Evolutionary conservation across 164 flowering plant genomes (phyloP), one percentile per base, ranked within the genome.

Genomic region (Malania oleifera): DNA sequence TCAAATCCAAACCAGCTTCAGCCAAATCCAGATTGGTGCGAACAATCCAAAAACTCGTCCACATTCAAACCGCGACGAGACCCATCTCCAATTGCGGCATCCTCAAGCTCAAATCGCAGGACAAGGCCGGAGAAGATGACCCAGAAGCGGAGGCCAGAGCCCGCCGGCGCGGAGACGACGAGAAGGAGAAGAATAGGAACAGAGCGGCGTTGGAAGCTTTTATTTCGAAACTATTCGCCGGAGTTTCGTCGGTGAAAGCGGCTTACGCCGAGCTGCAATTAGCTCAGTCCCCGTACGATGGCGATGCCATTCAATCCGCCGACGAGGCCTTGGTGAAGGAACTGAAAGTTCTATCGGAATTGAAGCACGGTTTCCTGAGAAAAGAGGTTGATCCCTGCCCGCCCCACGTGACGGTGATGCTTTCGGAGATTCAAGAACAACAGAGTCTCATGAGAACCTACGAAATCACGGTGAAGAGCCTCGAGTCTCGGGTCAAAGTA

Each of bases 241-340:
- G 78, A 14, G 41, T 81, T 40, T 85, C 96, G 0, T 65, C 95
- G 5, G 73, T 87, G 39, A 92, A 92, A 68, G 98, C 96, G 18
- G 85, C 91, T n/a, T 92, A 92, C 53, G 96, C 96, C 0, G 88
- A 92, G 89, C 80, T 92, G 0, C 98, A 92, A 57, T 60, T 70
- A 47, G 91, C 91, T 25, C 98, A 92, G 78, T 72, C 71, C 25
- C 98, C 98, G 6, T 92, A 89, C 73, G 72, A 82, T 57, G 57
- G 67, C 28, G 80, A 73, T 0, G 84, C 81, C 4, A 80, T 92
- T 38, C 96, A 84, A 34, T 54, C 66, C 0, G 86, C 89, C 0
- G 98, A 92, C 54, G 80, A 81, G 53, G 72, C 73, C 9, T 82
- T 92, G 17, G 88, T 92, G 7, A 70, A 70, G 22, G 93, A 89